phyloP scores from a whole-genome alignment of 176 grass and related monocot genomes.

The Panicum miliaceum region DNA sequence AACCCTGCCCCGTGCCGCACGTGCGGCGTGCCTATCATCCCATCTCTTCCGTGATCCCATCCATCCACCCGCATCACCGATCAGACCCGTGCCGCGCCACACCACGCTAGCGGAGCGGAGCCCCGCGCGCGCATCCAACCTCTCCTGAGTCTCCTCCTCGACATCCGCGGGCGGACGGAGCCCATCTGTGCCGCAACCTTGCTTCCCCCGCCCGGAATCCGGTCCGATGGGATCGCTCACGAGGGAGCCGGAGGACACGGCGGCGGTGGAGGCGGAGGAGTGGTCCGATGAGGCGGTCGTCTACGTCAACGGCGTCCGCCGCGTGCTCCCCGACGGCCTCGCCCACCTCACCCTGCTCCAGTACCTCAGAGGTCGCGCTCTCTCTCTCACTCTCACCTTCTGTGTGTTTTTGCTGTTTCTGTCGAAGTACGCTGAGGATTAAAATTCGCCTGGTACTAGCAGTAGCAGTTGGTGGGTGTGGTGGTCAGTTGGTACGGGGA shows the following conservation, averaged over 20 bases:
- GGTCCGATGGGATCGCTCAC: slow-evolving; percentile 75
- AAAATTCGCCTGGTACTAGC: not conserved
- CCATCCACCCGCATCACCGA: not conserved
- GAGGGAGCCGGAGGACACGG: slow-evolving; percentile 48
- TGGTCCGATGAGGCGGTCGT: slow-evolving; percentile 86
- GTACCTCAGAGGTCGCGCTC: slow-evolving; percentile 77
- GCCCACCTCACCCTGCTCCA: slow-evolving; percentile 94
- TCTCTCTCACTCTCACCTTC: not conserved
- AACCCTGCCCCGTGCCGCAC: not conserved
- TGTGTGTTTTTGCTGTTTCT: not conserved
- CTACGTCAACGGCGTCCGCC: slow-evolving; percentile 91
- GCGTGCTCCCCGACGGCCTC: slow-evolving; percentile 81
- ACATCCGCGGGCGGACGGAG: not conserved
- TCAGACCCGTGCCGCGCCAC: slow-evolving; percentile 14
- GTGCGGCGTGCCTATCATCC: not conserved
- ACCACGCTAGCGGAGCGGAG: not conserved
- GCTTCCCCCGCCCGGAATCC: not conserved
- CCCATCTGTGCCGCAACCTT: not conserved
- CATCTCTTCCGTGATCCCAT: not conserved
- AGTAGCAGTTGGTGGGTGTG: not conserved
- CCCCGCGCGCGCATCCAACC: slow-evolving; percentile 5
- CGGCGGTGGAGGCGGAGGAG: slow-evolving; percentile 34
- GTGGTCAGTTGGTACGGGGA: not conserved
- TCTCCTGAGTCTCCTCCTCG: not conserved
- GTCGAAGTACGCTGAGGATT: not conserved